Evolutionary conservation across 176 grass and related monocot genomes (phyloP).

Genomic region (Zea luxurians): DNA sequence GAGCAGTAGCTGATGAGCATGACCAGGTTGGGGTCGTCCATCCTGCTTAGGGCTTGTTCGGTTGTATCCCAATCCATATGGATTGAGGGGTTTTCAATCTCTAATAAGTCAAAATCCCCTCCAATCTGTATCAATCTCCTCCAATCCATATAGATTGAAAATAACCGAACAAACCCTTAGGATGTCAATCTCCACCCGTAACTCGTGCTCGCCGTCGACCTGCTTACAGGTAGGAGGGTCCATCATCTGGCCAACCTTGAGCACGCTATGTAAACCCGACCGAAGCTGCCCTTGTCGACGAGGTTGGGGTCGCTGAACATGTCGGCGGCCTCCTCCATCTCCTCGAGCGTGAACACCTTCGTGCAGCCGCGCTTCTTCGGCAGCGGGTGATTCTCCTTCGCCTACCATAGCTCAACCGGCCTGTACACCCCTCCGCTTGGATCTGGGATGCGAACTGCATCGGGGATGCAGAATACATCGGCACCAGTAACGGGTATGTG

Average conservation of each 20-base stretch:
- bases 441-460: no score
- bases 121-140: no score
- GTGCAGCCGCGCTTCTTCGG: constrained; percentile 69
- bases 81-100: no score
- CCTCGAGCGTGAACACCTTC: constrained; percentile 88
- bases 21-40: constrained; percentile 82
- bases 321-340: constrained; percentile 87
- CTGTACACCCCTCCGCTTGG: no score
- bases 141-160: no score
- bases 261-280: constrained; percentile 79
- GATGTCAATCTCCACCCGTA: constrained; percentile 96
- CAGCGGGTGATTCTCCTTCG: constrained; percentile 51
- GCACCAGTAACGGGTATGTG: no score
- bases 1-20: constrained; percentile 89
- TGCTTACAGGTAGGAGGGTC: constrained; percentile 62
- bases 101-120: no score
- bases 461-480: no score
- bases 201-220: constrained; percentile 87
- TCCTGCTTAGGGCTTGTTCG: no score
- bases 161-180: no score
- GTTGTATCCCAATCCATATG: no score
- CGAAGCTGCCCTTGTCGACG: constrained; percentile 88
- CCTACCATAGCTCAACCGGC: no score
- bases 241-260: constrained; percentile 91
- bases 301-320: constrained; percentile 75